Evolutionary conservation across 441 rosid genomes (phyloP).

Genomic region (Cnidoscolus chayamansa): DNA sequence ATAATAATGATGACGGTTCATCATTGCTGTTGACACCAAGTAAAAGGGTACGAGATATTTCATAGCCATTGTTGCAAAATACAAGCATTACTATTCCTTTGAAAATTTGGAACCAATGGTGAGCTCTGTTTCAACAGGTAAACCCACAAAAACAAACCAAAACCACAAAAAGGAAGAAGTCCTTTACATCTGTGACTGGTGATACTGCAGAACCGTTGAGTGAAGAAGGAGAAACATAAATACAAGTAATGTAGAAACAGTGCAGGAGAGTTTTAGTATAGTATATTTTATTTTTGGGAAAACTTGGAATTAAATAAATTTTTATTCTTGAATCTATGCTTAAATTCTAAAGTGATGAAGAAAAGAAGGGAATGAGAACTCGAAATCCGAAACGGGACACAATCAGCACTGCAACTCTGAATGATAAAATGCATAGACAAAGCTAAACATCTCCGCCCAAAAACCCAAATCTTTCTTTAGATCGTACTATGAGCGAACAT

Average conservation of each 20-base stretch:
- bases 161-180: neutral
- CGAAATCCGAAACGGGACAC: constrained; percentile 25
- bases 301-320: neutral
- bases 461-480: constrained; percentile 27
- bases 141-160: constrained; percentile 3
- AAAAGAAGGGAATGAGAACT: constrained; percentile 23
- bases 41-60: constrained; percentile 27
- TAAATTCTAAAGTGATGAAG: constrained; percentile 17
- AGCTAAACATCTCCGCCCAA: constrained; percentile 27
- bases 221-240: constrained; percentile 2
- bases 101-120: constrained; percentile 23
- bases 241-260: constrained; percentile 1
- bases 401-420: constrained; percentile 25
- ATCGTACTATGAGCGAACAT: constrained; percentile 34
- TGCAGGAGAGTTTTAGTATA: neutral
- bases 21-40: constrained; percentile 28
- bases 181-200: constrained; percentile 4
- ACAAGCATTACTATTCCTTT: constrained; percentile 43
- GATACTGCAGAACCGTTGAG: constrained; percentile 20
- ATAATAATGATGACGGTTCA: constrained; percentile 29
- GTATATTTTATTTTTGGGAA: neutral
- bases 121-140: constrained; percentile 36
- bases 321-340: constrained; percentile 16
- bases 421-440: constrained; percentile 32
- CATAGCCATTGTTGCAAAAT: constrained; percentile 25